These are phyloP conservation scores for Podaxis pistillaris DNA, from an alignment of 768 basidiomycete species.

Conservation along the genomic window DNA sequence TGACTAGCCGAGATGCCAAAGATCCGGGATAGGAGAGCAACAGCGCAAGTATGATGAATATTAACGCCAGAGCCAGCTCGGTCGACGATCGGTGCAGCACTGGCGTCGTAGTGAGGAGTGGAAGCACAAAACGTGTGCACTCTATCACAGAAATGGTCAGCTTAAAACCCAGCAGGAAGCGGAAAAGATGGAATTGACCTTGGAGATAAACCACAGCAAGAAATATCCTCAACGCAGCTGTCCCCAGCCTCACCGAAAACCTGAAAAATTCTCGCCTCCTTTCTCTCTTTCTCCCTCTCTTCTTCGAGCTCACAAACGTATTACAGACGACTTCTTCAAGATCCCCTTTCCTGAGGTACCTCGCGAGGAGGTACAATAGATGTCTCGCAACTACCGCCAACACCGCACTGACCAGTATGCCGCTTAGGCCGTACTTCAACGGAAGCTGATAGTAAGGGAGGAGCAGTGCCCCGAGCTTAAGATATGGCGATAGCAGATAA, in stretches of 20 bases:
- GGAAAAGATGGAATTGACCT: conserved; percentile 41
- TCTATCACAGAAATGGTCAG: conserved; percentile 33
- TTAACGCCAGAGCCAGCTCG: conserved; percentile 25
- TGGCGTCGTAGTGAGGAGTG: conserved; percentile 39
- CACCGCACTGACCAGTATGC: conserved; percentile 51
- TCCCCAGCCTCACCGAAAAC: conserved; percentile 39
- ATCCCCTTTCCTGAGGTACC: conserved; percentile 64
- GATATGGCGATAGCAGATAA: conserved; percentile 66
- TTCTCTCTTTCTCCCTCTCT: conserved; percentile 43
- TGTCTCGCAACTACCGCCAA: conserved; percentile 63
- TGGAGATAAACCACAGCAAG: conserved; percentile 63
- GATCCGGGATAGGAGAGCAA: conserved; percentile 57
- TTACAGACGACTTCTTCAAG: conserved; percentile 66
- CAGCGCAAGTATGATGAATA: conserved; percentile 41
- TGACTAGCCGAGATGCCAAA: conserved; percentile 49
- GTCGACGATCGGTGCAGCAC: conserved; percentile 37
- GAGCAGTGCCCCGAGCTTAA: conserved; percentile 70
- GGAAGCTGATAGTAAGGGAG: conserved; percentile 48
- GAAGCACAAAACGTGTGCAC: conserved; percentile 50
- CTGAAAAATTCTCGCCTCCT: conserved; percentile 43
- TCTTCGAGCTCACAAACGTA: conserved; percentile 47
- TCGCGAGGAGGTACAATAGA: conserved; percentile 76
- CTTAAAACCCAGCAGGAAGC: background rate
- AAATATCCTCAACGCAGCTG: conserved; percentile 45
- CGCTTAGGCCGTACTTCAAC: conserved; percentile 47